Evolutionary conservation across 2,329 filamentous ascomycete genomes (phyloP).

Genomic region (Chrysoporthe austroafricana): DNA sequence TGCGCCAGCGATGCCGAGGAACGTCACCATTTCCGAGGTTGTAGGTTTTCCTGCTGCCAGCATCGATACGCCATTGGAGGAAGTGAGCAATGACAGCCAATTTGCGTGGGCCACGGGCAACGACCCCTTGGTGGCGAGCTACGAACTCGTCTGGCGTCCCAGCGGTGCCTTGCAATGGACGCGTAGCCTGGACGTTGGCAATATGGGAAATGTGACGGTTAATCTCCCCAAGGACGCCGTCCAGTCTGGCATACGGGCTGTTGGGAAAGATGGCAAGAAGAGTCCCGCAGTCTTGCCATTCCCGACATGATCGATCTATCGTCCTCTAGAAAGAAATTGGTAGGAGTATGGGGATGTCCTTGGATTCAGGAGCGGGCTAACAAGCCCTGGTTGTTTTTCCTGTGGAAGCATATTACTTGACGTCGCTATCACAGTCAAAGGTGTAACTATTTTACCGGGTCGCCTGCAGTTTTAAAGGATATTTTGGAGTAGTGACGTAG

Average conservation of each 20-base stretch:
- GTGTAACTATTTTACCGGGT: no score
- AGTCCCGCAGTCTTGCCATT: constrained; percentile 36
- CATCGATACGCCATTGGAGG: constrained; percentile 43
- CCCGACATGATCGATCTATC: constrained; percentile 14
- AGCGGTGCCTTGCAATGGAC: constrained; percentile 56
- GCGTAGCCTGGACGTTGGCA: constrained; percentile 51
- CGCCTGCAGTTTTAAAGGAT: no score
- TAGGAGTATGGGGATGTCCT: no score
- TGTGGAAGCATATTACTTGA: no score
- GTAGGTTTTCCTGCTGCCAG: constrained; percentile 22
- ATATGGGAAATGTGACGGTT: constrained; percentile 49
- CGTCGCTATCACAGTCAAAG: no score
- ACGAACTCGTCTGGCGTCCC: constrained; percentile 61
- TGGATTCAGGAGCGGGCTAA: no score
- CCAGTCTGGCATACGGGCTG: constrained; percentile 58
- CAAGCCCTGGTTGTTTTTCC: no score
- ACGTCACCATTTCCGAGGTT: constrained; percentile 44
- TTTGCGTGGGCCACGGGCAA: constrained; percentile 51
- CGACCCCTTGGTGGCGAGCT: constrained; percentile 44
- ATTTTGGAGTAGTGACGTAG: no score
- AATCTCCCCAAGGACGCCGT: constrained; percentile 61
- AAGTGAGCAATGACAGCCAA: constrained; percentile 52
- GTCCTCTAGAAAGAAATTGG: not conserved
- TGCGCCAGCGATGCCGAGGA: constrained; percentile 52
- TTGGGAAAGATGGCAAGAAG: constrained; percentile 54